These are phyloP conservation scores for Colletotrichum theobromicola DNA, from an alignment of 2,329 filamentous ascomycete genomes.

Conservation along the genomic window DNA sequence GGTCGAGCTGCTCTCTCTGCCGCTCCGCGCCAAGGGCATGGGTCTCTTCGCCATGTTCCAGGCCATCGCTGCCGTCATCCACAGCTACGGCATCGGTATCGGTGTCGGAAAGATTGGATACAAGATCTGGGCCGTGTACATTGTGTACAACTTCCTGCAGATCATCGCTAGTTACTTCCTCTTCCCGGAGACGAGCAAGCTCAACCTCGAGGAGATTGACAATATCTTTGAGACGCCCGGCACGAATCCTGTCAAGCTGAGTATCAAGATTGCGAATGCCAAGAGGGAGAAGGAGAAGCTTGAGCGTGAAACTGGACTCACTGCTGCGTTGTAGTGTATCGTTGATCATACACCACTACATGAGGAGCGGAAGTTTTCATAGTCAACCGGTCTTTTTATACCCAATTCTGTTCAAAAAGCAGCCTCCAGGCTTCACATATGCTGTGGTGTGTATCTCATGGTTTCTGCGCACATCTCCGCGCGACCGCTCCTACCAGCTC, in stretches of 20 bases:
- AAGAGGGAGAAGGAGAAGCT: conserved; percentile 14
- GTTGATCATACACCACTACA: too few relatives aligned
- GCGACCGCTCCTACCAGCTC: fast-evolving
- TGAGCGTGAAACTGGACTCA: neutral
- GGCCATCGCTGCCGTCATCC: conserved; percentile 45
- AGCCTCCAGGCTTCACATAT: fast-evolving
- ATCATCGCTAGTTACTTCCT: conserved; percentile 52
- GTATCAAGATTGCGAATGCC: conserved; percentile 21
- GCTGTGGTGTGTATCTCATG: neutral
- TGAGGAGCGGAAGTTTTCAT: neutral
- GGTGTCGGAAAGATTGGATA: conserved; percentile 52
- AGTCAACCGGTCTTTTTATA: neutral
- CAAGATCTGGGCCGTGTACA: conserved; percentile 57
- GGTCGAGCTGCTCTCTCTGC: conserved; percentile 46
- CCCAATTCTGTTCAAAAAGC: neutral
- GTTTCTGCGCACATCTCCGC: neutral
- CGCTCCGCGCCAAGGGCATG: conserved; percentile 50
- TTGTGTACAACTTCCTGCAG: conserved; percentile 53
- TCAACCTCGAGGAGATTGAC: conserved; percentile 62
- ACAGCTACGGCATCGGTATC: conserved; percentile 51
- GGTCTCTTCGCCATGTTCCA: conserved; percentile 49
- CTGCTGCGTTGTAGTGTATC: neutral
- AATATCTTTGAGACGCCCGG: conserved; percentile 49
- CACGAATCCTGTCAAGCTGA: conserved; percentile 16
- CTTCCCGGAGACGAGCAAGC: conserved; percentile 56